Evolutionary conservation across 768 basidiomycete species (phyloP), one percentile per base, ranked within the genome.

Genomic region (Asterophora lycoperdoides): DNA sequence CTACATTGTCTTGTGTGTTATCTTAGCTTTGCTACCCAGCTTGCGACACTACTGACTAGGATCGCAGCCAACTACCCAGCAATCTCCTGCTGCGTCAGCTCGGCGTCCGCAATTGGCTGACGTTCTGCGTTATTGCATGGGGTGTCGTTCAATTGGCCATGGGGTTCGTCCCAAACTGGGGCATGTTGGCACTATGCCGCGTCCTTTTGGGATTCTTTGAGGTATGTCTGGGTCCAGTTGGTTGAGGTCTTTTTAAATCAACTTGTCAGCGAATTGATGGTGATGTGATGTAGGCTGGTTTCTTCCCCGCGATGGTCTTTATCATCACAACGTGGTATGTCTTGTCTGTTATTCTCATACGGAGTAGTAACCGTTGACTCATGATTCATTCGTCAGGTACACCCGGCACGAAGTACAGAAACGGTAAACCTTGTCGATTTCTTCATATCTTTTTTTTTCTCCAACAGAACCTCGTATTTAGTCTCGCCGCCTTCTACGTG

Each of bases 381-480:
- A 35, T 18, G 33, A 40, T 28, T 32, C n/a, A 23, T 42, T 32
- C 36, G 14, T 20, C 47, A 76, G 76, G 77, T 79, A 78, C 59
- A 73, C 63, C 14, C 71, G 75, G 26, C 69, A 76, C 43, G 76
- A 79, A 67, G 73, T 77, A 11, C 78, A 78, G 54, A 74, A 68
- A 56, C 63, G 77, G 77, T 72, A 33, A 29, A 62, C 30, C 4
- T 60, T 38, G 30, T 43, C 26, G 46, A 36, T 23, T 23, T 23
- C 23, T 23, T 23, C 20, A 32, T 36, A 4, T 15, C 19, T 29
- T 28, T 14, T 29, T 29, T 37, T 5, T 18, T 20, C 10, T 20
- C 36, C 5, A 8, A 47, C 19, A 9, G 46, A 17, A 8, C 8
- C 8, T 17, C 44, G 14, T n/a, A 29, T 5, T 14, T 49, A 79